Percentiles rank a stretch among this genome's conserved stretches.
Evolutionary conservation across 2,329 filamentous ascomycete genomes (phyloP).

Genomic region (Fusarium sublunatum): DNA sequence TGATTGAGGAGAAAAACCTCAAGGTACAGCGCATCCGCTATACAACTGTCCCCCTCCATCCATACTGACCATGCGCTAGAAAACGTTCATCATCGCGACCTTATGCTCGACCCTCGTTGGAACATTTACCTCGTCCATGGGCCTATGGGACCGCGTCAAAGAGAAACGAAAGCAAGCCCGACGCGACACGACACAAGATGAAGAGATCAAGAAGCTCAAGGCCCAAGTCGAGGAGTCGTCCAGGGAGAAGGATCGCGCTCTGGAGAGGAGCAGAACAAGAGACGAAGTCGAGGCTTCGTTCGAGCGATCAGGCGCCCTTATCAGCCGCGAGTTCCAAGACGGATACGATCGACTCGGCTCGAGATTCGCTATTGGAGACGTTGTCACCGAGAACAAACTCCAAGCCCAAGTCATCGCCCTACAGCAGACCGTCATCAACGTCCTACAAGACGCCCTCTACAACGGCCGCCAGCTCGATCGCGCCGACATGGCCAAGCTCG

Average conservation of each 20-base stretch:
- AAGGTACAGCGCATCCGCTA: constrained; percentile 23
- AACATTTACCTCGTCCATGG: constrained; percentile 45
- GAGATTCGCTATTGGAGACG: constrained; percentile 41
- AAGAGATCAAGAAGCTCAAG: constrained; percentile 44
- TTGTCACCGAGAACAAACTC: constrained; percentile 42
- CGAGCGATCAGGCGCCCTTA: constrained; percentile 38
- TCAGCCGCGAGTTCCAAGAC: constrained; percentile 43
- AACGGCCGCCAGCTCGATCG: constrained; percentile 38
- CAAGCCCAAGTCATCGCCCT: constrained; percentile 44
- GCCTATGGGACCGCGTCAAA: constrained; percentile 44
- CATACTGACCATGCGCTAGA: constrained; percentile 20
- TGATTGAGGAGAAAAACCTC: constrained; percentile 46
- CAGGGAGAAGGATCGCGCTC: constrained; percentile 4
- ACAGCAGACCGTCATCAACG: constrained; percentile 45
- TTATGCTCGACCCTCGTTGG: constrained; percentile 44
- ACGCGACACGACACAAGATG: constrained; percentile 42
- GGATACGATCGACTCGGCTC: constrained; percentile 39
- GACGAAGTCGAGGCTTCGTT: constrained; percentile 40
- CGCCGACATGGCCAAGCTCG: constrained; percentile 39
- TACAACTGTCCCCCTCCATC: neutral
- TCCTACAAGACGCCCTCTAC: constrained; percentile 40
- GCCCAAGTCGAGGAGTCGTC: constrained; percentile 32
- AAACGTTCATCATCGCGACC: constrained; percentile 45
- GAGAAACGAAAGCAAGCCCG: constrained; percentile 37
- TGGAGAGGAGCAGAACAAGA: constrained; percentile 11